Evolutionary conservation across 2,329 filamentous ascomycete genomes (phyloP), one percentile per base, ranked within the genome.

Genomic region (Aspergillus fischeri): DNA sequence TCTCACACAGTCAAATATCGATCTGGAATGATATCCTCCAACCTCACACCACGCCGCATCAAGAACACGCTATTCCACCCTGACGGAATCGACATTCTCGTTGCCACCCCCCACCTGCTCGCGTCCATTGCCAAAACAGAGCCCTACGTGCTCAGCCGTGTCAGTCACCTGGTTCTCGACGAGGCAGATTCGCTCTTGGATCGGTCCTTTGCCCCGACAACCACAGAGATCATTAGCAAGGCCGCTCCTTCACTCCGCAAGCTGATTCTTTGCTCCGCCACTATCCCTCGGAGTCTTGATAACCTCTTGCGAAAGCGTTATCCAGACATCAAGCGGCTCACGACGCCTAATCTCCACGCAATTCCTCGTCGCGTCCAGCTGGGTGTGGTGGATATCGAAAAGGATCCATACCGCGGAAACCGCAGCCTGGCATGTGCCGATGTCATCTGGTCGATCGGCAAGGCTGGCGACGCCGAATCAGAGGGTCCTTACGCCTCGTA

Each of bases 151-250:
- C 84, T 99, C 38, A 92, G 91, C n/a, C 88, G 91, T 11, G 92
- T 97, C 57, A 87, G 85, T 1, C 91, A 97, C 70, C 82, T 99
- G 10, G 83, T 99, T 58, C 82, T 96, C 51, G 95, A 99, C 71
- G 95, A 99, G 78, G 95, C 95, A 1, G 94, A 99, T 75, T 97
- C 92, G 3, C 85, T 99, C 9, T 85, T 99, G 64, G 95, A 99
- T 76, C 89, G 92, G 57, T 95, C 91, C 58, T 99, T 99, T 78
- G 84, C 89, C 3, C 87, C 91, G 1, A 86, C 88, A 25, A 97
- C 94, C 0, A 89, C 85, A 10, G 83, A 85, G 55, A 90, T 99
- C 63, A 83, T 99, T 62, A 90, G 96, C 68, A 88, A 89, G 57
- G 85, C 88, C 1, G 83, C 86, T 6, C 91, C 93, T 0, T 94